phyloP scores from a whole-genome alignment of 1,284 basidiomycete genomes.

The Austroboletus novae-zelandiae region DNA sequence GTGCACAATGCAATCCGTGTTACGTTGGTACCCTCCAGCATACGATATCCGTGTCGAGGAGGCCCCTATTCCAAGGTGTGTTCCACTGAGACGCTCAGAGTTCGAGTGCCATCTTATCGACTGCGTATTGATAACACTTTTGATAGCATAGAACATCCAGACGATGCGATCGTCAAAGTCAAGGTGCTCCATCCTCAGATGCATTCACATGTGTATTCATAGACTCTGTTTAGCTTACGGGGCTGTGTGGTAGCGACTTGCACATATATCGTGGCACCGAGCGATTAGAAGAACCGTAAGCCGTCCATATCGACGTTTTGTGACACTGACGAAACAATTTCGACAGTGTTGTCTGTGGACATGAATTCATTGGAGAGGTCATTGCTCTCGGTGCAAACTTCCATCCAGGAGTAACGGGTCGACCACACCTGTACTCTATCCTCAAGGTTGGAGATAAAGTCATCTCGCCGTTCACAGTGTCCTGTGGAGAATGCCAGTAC shows the following conservation, averaged over 20 bases:
- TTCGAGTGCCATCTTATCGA: not conserved
- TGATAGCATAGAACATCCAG: slow-evolving; percentile 61
- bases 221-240: slow-evolving; percentile 50
- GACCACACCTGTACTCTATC: slow-evolving; percentile 62
- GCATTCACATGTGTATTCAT: not conserved
- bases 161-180: slow-evolving; percentile 75
- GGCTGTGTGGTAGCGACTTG: slow-evolving; percentile 81
- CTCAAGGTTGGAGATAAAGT: slow-evolving; percentile 81
- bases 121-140: not conserved
- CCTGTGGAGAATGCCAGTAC: slow-evolving; percentile 79
- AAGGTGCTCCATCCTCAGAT: slow-evolving; percentile 38
- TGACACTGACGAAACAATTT: not conserved
- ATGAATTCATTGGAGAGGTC: slow-evolving; percentile 83
- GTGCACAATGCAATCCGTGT: slow-evolving; percentile 33
- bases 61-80: slow-evolving; percentile 56
- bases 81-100: not conserved
- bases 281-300: slow-evolving; percentile 36
- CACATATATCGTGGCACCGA: slow-evolving; percentile 73
- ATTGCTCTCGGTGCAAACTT: slow-evolving; percentile 70
- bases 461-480: slow-evolving; percentile 84
- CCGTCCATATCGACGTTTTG: not conserved
- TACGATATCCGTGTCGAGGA: slow-evolving; percentile 65
- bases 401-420: slow-evolving; percentile 38
- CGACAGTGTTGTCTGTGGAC: slow-evolving; percentile 68
- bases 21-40: slow-evolving; percentile 65